These are phyloP conservation scores for Glycyrrhiza uralensis DNA, from an alignment of 306 rosid genomes.

Conservation along the genomic window DNA sequence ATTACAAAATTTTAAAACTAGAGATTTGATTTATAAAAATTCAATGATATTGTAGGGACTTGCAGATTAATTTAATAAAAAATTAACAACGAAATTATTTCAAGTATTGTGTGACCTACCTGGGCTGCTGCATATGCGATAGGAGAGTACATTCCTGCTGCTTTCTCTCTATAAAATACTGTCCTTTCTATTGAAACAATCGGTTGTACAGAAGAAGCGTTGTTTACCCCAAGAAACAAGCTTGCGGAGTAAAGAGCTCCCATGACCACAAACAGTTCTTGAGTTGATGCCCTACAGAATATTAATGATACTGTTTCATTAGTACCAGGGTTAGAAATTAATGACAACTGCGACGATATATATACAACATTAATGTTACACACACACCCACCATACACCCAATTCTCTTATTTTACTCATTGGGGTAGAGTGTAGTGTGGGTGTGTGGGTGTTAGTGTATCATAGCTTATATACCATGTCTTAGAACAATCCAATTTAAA, in stretches of 20 bases:
- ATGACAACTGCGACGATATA: neutral
- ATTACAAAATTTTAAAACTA: too few species aligned
- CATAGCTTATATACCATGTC: too few species aligned
- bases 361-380: too few species aligned
- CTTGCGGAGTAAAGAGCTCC: conserved; percentile 82
- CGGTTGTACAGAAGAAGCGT: conserved; percentile 87
- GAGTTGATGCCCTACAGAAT: conserved; percentile 51
- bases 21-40: too few species aligned
- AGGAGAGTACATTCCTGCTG: conserved; percentile 94
- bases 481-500: neutral
- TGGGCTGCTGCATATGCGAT: conserved; percentile 82
- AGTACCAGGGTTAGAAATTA: neutral
- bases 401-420: too few species aligned
- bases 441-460: too few species aligned
- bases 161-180: conserved; percentile 83
- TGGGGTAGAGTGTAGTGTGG: too few species aligned
- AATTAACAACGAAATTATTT: neutral
- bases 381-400: too few species aligned
- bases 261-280: conserved; percentile 65
- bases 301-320: conserved; percentile 1
- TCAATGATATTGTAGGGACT: too few species aligned
- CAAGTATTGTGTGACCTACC: conserved; percentile 32
- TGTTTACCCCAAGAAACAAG: conserved; percentile 81
- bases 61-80: too few species aligned
- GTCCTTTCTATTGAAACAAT: conserved; percentile 92